A percentile compares a stretch with the other conserved stretches of the same genome.
Conservation (phyloP, 140 eudicot species). For the Ambrosia hybrid region DNA sequence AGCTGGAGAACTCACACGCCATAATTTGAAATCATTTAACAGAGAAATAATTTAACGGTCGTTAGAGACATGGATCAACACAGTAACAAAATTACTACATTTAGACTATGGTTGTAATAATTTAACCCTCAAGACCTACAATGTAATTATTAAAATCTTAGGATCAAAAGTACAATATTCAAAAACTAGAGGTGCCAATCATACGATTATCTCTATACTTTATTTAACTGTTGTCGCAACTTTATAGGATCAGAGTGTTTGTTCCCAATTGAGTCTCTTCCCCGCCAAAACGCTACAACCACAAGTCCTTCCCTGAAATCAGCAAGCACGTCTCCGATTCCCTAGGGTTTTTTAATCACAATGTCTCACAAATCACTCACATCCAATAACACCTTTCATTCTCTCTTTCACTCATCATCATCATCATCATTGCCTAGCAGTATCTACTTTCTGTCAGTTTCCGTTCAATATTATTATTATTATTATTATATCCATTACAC, state of each 20-base stretch:
- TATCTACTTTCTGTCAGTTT: constrained; percentile 20
- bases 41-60: no score
- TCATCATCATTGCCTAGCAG: constrained; percentile 17
- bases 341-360: constrained; percentile 40
- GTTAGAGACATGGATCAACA: no score
- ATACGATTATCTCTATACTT: no score
- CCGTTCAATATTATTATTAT: background rate
- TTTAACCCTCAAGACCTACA: no score
- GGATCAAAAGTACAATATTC: no score
- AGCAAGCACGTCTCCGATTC: constrained; percentile 49
- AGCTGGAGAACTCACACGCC: no score
- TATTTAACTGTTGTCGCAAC: background rate
- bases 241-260: constrained; percentile 27
- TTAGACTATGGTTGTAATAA: no score
- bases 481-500: background rate
- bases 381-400: constrained; percentile 29
- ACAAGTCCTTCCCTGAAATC: constrained; percentile 48
- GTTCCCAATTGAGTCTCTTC: no score
- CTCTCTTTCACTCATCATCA: constrained; percentile 24
- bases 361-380: constrained; percentile 35
- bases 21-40: no score
- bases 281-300: constrained; percentile 38
- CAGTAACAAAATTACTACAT: no score
- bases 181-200: no score
- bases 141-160: no score